A percentile compares a stretch with the other conserved stretches of the same genome.
phyloP scores from a whole-genome alignment of 1,139 yeast species.

The Blastobotrys raffinosifermentans region DNA sequence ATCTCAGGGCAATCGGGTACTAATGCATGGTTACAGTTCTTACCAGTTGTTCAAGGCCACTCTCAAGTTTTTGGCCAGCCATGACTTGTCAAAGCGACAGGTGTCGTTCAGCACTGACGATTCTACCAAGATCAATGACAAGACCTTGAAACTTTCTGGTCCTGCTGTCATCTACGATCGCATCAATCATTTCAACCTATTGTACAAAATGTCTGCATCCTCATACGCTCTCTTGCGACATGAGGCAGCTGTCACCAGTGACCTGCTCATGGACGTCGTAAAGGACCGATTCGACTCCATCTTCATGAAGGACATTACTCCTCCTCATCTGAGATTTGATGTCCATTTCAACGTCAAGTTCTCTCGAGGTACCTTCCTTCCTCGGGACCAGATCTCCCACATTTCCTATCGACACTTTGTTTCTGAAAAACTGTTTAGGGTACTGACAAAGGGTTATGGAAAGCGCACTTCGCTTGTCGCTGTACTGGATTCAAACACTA shows the following conservation, averaged over 20 bases:
- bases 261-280: constrained; percentile 67
- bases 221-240: constrained; percentile 58
- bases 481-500: constrained; percentile 24
- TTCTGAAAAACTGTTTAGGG: constrained; percentile 52
- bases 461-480: constrained; percentile 51
- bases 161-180: constrained; percentile 58
- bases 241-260: constrained; percentile 65
- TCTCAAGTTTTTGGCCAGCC: constrained; percentile 70
- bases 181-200: constrained; percentile 63
- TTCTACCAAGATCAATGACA: constrained; percentile 14
- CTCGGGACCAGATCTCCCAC: constrained; percentile 68
- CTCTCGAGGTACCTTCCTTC: constrained; percentile 35
- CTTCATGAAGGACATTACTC: constrained; percentile 58
- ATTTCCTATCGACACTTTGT: constrained; percentile 64
- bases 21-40: constrained; percentile 82
- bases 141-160: constrained; percentile 6
- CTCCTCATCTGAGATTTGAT: constrained; percentile 61
- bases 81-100: constrained; percentile 49
- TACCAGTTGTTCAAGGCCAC: constrained; percentile 91
- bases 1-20: constrained; percentile 54
- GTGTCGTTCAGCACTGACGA: constrained; percentile 8
- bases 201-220: constrained; percentile 74
- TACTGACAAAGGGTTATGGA: constrained; percentile 61
- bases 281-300: constrained; percentile 81
- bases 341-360: constrained; percentile 45